Evolutionary conservation across 495 filamentous ascomycete genomes (phyloP).

Genomic region (Xylaria castorea): DNA sequence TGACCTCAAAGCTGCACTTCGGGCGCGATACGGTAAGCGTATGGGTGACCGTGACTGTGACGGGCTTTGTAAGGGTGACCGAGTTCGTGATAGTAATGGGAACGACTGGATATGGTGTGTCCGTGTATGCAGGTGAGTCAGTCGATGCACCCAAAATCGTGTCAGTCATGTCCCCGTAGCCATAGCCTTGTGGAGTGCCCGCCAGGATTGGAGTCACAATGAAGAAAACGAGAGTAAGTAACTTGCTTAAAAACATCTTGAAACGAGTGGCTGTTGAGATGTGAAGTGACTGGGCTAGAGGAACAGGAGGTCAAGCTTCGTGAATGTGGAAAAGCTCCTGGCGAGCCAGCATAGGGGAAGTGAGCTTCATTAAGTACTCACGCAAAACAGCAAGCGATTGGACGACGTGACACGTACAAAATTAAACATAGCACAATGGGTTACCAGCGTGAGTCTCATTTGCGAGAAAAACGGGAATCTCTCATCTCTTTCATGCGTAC

Average conservation of each 20-base stretch:
- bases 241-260: conserved; percentile 4
- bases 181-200: conserved; percentile 12
- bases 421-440: neutral
- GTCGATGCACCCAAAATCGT: neutral
- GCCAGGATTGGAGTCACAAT: conserved; percentile 9
- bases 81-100: conserved; percentile 20
- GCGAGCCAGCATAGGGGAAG: neutral
- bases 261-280: conserved; percentile 13
- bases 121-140: neutral
- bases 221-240: neutral
- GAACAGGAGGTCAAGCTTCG: too few species aligned
- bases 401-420: neutral
- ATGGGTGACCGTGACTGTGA: conserved; percentile 7
- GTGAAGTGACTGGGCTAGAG: neutral
- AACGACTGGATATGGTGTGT: neutral
- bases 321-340: neutral
- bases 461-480: neutral
- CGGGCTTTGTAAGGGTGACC: conserved; percentile 13
- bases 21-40: conserved; percentile 7
- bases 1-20: conserved; percentile 9
- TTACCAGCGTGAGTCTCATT: neutral
- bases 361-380: conserved; percentile 9
- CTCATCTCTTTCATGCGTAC: neutral
- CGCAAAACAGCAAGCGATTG: neutral
- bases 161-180: conserved; percentile 23